phyloP scores from a whole-genome alignment of 805 yeast genomes.

The Cyberlindnera maritima region DNA sequence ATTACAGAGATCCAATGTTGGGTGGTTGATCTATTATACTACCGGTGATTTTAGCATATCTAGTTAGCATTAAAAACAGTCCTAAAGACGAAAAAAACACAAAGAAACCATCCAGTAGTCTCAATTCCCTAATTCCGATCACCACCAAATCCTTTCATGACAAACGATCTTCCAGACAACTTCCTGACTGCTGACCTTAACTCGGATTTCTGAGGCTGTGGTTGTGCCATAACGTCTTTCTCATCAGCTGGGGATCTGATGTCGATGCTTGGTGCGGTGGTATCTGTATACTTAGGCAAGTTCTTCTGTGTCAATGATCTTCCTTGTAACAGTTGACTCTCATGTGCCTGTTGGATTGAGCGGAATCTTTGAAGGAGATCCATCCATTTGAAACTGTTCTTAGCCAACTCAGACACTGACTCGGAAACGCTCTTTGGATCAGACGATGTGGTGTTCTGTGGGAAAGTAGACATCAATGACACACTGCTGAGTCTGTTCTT shows the following conservation, averaged over 20 bases:
- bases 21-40: conserved; percentile 24
- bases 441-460: conserved; percentile 10
- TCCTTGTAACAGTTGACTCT: conserved; percentile 21
- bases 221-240: conserved; percentile 3
- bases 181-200: conserved; percentile 27
- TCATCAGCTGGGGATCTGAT: conserved; percentile 17
- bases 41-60: neutral
- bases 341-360: conserved; percentile 44
- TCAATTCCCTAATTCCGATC: conserved; percentile 7
- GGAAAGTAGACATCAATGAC: conserved; percentile 34
- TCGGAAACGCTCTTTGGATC: conserved; percentile 9
- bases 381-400: conserved; percentile 34
- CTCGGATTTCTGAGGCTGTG: conserved; percentile 13
- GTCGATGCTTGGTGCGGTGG: conserved; percentile 19
- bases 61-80: too few species aligned
- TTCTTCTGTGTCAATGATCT: conserved; percentile 17
- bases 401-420: conserved; percentile 17
- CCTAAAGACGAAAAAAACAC: too few species aligned
- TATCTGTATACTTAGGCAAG: conserved; percentile 22
- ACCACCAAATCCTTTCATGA: conserved; percentile 29
- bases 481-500: conserved; percentile 63
- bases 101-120: neutral
- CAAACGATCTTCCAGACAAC: conserved; percentile 31
- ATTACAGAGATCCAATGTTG: conserved; percentile 74
- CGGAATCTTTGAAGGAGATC: conserved; percentile 48